These are phyloP conservation scores for Penicillium olsonii DNA, from an alignment of 2,329 filamentous ascomycete species.

Conservation along the genomic window DNA sequence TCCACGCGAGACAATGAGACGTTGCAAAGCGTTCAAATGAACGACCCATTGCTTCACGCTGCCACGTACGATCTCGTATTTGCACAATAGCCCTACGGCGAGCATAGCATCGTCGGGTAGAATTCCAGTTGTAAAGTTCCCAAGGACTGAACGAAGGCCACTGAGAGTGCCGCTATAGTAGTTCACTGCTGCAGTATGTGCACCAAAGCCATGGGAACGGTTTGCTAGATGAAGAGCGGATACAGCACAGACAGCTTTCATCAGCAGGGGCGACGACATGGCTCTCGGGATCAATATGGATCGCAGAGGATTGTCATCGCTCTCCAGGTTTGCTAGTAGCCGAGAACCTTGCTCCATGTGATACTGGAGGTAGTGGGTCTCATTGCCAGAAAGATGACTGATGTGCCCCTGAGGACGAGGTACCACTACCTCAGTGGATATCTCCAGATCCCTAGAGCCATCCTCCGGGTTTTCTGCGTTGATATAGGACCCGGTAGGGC, in stretches of 20 bases:
- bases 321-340: conserved; percentile 40
- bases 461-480: background rate
- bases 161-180: conserved; percentile 38
- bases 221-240: conserved; percentile 41
- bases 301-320: conserved; percentile 37
- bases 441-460: background rate
- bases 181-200: conserved; percentile 31
- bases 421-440: conserved; percentile 8
- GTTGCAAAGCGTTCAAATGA: conserved; percentile 39
- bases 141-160: conserved; percentile 33
- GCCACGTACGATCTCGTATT: conserved; percentile 41
- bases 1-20: conserved; percentile 34
- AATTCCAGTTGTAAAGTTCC: conserved; percentile 13
- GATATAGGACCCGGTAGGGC: conserved; percentile 1
- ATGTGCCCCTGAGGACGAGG: conserved; percentile 20
- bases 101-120: conserved; percentile 36
- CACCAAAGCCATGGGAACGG: conserved; percentile 24
- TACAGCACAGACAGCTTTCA: conserved; percentile 41
- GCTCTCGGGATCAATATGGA: conserved; percentile 39
- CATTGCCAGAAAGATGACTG: conserved; percentile 31
- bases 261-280: conserved; percentile 36
- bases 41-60: conserved; percentile 41
- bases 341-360: conserved; percentile 38
- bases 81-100: conserved; percentile 39
- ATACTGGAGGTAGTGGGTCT: conserved; percentile 42